phyloP scores from a whole-genome alignment of 1,284 basidiomycete species.

The Ceratobasidium theobromae region DNA sequence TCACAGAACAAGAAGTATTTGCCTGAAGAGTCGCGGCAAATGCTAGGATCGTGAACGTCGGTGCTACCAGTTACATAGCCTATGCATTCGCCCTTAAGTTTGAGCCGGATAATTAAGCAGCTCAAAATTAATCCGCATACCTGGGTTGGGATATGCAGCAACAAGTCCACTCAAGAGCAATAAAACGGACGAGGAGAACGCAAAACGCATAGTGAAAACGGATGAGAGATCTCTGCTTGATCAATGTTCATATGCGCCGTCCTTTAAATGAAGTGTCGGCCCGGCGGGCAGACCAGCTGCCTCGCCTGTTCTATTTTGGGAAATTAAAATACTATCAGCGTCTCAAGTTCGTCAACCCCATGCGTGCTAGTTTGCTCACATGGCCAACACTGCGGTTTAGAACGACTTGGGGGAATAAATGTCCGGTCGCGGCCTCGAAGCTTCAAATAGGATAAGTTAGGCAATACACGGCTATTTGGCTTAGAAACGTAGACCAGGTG shows the following conservation, averaged over 20 bases:
- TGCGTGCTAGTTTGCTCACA: not conserved
- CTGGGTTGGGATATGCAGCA: conserved; percentile 7
- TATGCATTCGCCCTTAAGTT: not conserved
- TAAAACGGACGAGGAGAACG: not conserved
- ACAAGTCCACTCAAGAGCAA: conserved; percentile 8
- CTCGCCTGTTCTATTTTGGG: not conserved
- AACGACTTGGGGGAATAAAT: too few relatives aligned
- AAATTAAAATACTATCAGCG: not conserved
- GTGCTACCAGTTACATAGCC: conserved; percentile 51
- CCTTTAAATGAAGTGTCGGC: not conserved
- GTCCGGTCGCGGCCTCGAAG: not conserved
- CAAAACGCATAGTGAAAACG: conserved; percentile 6
- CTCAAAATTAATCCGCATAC: not conserved
- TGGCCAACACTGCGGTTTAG: too few relatives aligned
- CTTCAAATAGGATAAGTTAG: not conserved
- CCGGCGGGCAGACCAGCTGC: not conserved
- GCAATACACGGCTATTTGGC: not conserved
- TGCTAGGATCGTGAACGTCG: conserved; percentile 51
- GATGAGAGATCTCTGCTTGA: too few relatives aligned
- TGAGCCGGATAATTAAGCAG: not conserved
- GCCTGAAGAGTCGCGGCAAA: conserved; percentile 55
- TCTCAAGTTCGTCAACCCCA: not conserved
- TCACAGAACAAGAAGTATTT: conserved; percentile 57
- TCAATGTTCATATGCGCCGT: too few relatives aligned
- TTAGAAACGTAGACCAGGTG: not conserved